phyloP scores from a whole-genome alignment of 2,329 filamentous ascomycete species.

The Aspergillus caelatus region DNA sequence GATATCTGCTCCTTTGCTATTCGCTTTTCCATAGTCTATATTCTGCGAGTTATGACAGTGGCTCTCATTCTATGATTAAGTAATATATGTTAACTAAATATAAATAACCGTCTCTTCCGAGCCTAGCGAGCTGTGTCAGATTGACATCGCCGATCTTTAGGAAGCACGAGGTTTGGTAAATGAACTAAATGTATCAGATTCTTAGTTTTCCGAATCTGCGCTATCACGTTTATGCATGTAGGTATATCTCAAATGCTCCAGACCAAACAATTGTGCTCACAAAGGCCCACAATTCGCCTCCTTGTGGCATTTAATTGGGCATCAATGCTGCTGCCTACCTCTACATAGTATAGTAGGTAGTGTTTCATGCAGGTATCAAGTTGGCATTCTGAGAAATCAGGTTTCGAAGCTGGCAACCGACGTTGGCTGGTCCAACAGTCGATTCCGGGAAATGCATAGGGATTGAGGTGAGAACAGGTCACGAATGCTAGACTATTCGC shows the following conservation, averaged over 20 bases:
- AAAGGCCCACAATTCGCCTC: background rate
- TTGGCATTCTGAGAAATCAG: background rate
- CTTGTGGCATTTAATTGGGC: background rate
- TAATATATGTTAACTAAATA: background rate
- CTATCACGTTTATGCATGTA: background rate
- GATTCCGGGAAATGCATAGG: background rate
- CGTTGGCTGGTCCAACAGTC: background rate
- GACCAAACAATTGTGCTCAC: background rate
- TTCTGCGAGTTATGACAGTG: background rate
- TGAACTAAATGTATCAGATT: background rate
- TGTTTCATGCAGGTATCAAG: background rate
- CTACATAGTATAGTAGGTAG: background rate
- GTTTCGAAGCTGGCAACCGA: background rate
- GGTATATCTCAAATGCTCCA: background rate
- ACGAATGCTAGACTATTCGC: background rate
- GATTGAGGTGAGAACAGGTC: background rate
- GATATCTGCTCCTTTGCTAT: too few relatives aligned
- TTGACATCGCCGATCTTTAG: background rate
- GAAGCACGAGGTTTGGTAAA: background rate
- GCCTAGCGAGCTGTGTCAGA: background rate
- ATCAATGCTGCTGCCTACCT: background rate
- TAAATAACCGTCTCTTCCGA: background rate
- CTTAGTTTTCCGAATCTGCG: background rate
- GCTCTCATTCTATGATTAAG: background rate
- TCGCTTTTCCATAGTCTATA: background rate